phyloP scores from a whole-genome alignment of 805 yeast species.

The Allodekkera sacchari region DNA sequence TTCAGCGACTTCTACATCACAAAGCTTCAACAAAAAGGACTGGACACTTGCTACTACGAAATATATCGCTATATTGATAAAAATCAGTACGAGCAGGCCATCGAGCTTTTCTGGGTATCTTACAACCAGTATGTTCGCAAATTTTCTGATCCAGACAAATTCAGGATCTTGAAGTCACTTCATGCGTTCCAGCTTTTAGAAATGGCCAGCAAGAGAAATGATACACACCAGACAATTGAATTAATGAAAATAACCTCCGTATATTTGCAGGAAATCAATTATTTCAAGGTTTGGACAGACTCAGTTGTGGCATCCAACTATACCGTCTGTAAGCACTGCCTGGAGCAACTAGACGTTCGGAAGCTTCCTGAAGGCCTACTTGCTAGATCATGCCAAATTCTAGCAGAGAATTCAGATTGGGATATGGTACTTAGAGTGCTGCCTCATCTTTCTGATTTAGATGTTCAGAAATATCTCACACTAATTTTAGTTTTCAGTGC shows the following conservation, averaged over 20 bases:
- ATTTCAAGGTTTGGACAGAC: too few relatives aligned
- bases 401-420: too few relatives aligned
- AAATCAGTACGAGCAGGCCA: conserved; percentile 18
- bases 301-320: too few relatives aligned
- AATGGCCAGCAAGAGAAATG: conserved; percentile 14
- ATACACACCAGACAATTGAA: conserved; percentile 11
- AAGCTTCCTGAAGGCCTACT: too few relatives aligned
- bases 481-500: too few relatives aligned
- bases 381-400: too few relatives aligned
- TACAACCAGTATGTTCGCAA: conserved; percentile 1
- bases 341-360: too few relatives aligned
- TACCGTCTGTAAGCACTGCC: too few relatives aligned
- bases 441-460: too few relatives aligned
- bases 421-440: too few relatives aligned
- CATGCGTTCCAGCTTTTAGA: conserved; percentile 10
- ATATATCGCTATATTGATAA: conserved; percentile 10
- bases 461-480: too few relatives aligned
- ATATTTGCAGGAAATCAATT: too few relatives aligned
- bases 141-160: background rate
- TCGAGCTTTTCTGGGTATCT: conserved; percentile 11
- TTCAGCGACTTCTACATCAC: conserved; percentile 9
- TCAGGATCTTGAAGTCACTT: conserved; percentile 3
- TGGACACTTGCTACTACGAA: conserved; percentile 11
- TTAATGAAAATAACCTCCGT: conserved; percentile 9
- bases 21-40: conserved; percentile 3